Evolutionary conservation across 2,329 filamentous ascomycete species (phyloP), one percentile per base, ranked within the genome.

Genomic region (Amesomyces nigricolor): DNA sequence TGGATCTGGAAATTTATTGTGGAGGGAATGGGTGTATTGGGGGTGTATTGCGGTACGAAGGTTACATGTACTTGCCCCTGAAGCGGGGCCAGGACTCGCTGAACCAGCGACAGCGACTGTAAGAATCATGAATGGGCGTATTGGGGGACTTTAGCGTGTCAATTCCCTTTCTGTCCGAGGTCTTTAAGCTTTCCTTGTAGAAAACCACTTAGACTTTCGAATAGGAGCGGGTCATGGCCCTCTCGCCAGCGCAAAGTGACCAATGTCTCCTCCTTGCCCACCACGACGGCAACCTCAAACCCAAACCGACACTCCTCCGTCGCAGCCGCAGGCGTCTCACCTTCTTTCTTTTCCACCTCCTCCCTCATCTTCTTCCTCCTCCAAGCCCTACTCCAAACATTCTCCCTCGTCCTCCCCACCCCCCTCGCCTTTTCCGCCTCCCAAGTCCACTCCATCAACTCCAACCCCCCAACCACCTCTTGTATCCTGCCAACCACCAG

Each of bases 141-240:
- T 17, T 4, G 30, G n/a, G 14, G 10, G 29, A 3, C n/a, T 42
- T 14, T 22, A 26, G 8, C 16, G 17, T 5, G 14, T 37, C 10
- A 17, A 5, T 43, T 47, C 3, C 8, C 39, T 2, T 11, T n/a
- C 22, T 37, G 5, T 2, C 17, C n/a, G 10, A 57, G 16, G 13
- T 64, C 64, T 39, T 64, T 62, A 2, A 76, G 53, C 56, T 78
- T 80, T 37, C 80, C 75, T 68, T 84, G 88, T 44, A 95, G 61
- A 74, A 91, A 90, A 0, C 89, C 91, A 58, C 85, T 87, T 60
- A 99, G 90, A 67, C 91, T 96, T 71, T 95, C 88, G 70, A 92
- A 96, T 0, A 94, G 66, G 0, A 85, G 77, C 16, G 80, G 75
- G 61, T 95, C 88, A 5, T 77, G 75, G 0, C 94, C 92, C 63